Percentiles rank a stretch among this genome's conserved stretches.
phyloP scores from a whole-genome alignment of 225 moss, liverwort and hornwort species.

The Takakia lepidozioides region DNA sequence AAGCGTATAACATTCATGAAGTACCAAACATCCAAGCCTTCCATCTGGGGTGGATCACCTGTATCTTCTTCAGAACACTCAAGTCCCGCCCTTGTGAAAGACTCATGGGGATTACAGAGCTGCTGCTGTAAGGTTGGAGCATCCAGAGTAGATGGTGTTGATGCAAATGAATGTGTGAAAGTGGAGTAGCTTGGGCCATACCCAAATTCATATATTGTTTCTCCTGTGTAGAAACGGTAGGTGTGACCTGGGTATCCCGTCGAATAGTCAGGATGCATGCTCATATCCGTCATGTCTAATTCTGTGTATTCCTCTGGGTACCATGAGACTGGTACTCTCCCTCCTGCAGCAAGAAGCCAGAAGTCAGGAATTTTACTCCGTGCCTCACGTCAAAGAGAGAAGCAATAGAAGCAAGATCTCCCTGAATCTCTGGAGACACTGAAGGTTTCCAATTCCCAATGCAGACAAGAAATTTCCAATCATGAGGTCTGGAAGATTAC shows the following conservation, averaged over 20 bases:
- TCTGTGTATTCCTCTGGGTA: slow-evolving; percentile 59
- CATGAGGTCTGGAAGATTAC: too few relatives aligned
- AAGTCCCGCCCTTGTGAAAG: not conserved
- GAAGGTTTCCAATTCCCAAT: too few relatives aligned
- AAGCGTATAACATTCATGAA: too few relatives aligned
- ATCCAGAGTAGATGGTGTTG: slow-evolving; percentile 16
- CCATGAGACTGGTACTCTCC: slow-evolving; percentile 71
- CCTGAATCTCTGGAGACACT: too few relatives aligned
- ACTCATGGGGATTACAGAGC: slow-evolving; percentile 15
- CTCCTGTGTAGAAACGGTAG: slow-evolving; percentile 59
- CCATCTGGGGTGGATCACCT: too few relatives aligned
- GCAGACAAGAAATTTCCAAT: too few relatives aligned
- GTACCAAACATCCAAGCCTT: too few relatives aligned
- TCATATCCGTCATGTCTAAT: slow-evolving; percentile 70
- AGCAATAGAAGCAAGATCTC: too few relatives aligned
- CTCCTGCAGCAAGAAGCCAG: slow-evolving; percentile 23
- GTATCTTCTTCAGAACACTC: slow-evolving; percentile 10
- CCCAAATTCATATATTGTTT: slow-evolving; percentile 42
- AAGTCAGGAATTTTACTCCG: too few relatives aligned
- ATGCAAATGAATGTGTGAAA: slow-evolving; percentile 25
- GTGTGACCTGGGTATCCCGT: slow-evolving; percentile 62
- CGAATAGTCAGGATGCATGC: slow-evolving; percentile 48
- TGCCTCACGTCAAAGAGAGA: too few relatives aligned
- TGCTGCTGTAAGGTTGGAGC: slow-evolving; percentile 15
- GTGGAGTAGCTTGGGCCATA: slow-evolving; percentile 43